Evolutionary conservation across 495 filamentous ascomycete species (phyloP).

Genomic region (Bacidia gigantensis): DNA sequence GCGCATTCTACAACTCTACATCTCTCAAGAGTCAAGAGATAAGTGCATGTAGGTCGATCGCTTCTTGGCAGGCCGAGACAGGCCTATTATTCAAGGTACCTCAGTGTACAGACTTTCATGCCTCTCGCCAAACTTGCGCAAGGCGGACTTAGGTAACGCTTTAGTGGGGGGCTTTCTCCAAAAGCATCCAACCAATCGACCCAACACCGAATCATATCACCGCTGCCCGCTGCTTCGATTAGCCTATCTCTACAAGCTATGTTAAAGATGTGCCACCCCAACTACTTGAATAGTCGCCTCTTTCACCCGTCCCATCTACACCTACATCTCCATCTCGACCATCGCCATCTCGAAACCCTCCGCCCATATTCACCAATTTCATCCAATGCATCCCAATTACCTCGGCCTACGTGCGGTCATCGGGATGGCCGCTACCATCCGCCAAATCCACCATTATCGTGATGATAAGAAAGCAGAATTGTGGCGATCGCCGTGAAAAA

Average conservation of each 20-base stretch:
- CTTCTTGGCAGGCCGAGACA: no score
- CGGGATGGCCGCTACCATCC: not conserved
- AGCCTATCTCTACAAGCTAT: not conserved
- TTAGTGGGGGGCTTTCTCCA: not conserved
- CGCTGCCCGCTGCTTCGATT: not conserved
- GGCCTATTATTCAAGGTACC: no score
- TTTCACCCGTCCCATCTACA: not conserved
- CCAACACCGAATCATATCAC: not conserved
- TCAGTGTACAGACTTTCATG: no score
- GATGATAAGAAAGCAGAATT: not conserved
- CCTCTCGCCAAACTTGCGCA: no score
- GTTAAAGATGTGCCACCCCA: not conserved
- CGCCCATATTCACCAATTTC: no score
- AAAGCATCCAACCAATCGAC: not conserved
- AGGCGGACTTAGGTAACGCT: no score
- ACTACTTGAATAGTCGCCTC: not conserved
- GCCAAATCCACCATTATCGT: not conserved
- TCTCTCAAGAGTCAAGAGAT: no score
- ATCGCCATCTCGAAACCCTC: not conserved
- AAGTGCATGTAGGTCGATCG: no score
- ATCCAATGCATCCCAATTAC: not conserved
- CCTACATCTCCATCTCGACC: not conserved
- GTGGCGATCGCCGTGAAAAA: not conserved
- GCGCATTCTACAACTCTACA: no score
- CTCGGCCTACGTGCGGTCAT: not conserved